Base-by-base conservation (phyloP, 495 filamentous ascomycete species). In the Penicillium verhagenii region DNA sequence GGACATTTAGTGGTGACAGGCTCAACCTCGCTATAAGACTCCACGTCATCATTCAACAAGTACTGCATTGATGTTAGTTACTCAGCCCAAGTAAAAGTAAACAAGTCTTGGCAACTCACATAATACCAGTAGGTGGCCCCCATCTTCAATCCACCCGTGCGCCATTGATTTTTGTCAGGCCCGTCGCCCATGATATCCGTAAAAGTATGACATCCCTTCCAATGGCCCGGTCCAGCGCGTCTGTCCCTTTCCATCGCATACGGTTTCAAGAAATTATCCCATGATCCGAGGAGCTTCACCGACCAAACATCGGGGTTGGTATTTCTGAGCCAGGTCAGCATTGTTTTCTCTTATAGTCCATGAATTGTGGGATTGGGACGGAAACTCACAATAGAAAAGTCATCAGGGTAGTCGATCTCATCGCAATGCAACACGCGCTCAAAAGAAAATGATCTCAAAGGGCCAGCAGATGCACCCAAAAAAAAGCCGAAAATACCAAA, bases 61-160 rank as follows among this genome's bases (percentile, higher is more conserved):
- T 95, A 96, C 89, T 95, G n/a, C n/a, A 59, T 68, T 37, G 64
- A 26, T 6, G 63, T 53, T 53, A 29, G 47, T 42, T 31, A 20
- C 6, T 37, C 16, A 23, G 28, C 11, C 29, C 44, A 18, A 25
- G 2, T 23, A 14, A n/a, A 49, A n/a, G 43, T 28, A n/a, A n/a
- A 4, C 33, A 21, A 28, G 7, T 47, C 25, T 11, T 46, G 13
- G 13, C 23, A 39, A 66, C 90, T 72, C 72, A 94, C 91, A 73
- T 92, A 96, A 75, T 95, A 96, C 82, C 92, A 96, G 72, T 96
- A 96, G 8, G 84, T 91, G n/a, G 85, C 84, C 24, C 91, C 92
- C 89, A 94, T 94, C 69, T 88, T 94, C 52, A 96, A 78, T 20
- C 87, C 92, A 25, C 91, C 92, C 28, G 80, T 79, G 50, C 91